These are phyloP conservation scores for Rhodotorula graminis DNA, from an alignment of 768 basidiomycete genomes.

Conservation along the genomic window DNA sequence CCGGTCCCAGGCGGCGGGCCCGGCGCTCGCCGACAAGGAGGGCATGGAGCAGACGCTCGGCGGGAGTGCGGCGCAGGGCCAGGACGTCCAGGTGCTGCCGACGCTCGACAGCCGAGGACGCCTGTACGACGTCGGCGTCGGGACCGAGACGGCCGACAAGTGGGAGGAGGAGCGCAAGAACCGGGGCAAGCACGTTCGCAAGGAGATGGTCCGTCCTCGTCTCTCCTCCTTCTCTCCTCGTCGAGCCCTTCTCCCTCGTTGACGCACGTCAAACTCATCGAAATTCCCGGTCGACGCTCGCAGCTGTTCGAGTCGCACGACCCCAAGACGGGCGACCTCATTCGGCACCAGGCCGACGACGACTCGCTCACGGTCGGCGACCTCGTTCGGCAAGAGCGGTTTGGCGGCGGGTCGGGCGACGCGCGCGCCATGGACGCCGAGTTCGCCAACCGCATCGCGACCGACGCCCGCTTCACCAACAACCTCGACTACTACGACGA, in stretches of 20 bases:
- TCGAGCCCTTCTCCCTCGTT: not conserved
- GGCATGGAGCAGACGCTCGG: conserved; percentile 12
- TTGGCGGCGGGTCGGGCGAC: conserved; percentile 80
- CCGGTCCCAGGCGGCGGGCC: conserved; percentile 15
- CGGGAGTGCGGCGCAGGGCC: conserved; percentile 50
- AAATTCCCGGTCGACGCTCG: no score
- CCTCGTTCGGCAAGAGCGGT: conserved; percentile 85
- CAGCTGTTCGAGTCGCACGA: conserved; percentile 79
- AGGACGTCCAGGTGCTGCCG: conserved; percentile 75
- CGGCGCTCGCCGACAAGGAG: conserved; percentile 1
- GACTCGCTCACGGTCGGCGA: conserved; percentile 80
- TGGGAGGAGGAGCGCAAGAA: conserved; percentile 47
- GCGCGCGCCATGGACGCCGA: conserved; percentile 88
- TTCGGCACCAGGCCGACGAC: conserved; percentile 86
- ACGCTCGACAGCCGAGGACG: conserved; percentile 77
- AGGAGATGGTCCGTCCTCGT: conserved; percentile 56
- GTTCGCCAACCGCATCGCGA: conserved; percentile 79
- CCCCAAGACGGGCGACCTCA: conserved; percentile 77
- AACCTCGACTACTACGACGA: conserved; percentile 94
- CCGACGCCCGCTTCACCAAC: conserved; percentile 82
- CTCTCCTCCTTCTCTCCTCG: not conserved
- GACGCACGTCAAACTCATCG: no score
- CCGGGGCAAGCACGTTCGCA: conserved; percentile 64
- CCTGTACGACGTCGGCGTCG: conserved; percentile 77
- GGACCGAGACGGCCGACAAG: conserved; percentile 60